Evolutionary conservation across 768 basidiomycete species (phyloP), one percentile per base, ranked within the genome.

Genomic region (Calocybe cyanea): DNA sequence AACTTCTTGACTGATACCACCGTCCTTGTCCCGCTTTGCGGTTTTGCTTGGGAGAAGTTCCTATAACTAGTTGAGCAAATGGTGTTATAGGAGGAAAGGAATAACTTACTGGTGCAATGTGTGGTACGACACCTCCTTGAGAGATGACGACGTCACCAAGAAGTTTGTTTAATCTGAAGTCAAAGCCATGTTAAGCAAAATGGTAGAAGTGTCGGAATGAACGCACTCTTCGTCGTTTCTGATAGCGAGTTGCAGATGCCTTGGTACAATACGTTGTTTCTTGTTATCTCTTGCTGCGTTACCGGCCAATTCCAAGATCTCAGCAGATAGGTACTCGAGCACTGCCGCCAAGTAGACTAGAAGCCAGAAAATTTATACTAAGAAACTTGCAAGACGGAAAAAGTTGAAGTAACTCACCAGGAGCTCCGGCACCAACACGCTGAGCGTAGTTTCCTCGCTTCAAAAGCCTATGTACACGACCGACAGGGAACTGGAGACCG

Each of bases 251-350:
- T 94, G 92, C 39, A 94, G 67, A 69, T 94, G 92, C 59, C 92
- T 83, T 44, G 92, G 92, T 18, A 93, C 88, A 57, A 94, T 93
- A 85, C 92, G 91, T 56, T 88, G 85, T 74, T 93, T 88, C 78
- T 89, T 85, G 74, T 85, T 85, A 65, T 82, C 83, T 49, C 83
- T 79, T 21, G 84, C 88, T 13, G 88, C 87, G 56, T 88, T 87
- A 32, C 92, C 92, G 51, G 92, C 92, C 30, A 94, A 76, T 65
- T 94, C 92, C 53, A 94, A 84, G 64, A 94, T 92, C 67, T 94
- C 92, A 37, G 92, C 92, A 49, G 90, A 86, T 50, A 94, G 83
- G 63, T 94, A 91, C 68, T 92, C 92, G 46, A 93, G 82, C 50
- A 92, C 90, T 15, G 89, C 89, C 28, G 90, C 90, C 45, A 92